These are phyloP conservation scores for Auriscalpium vulgare DNA, from an alignment of 768 basidiomycete species.

Conservation along the genomic window DNA sequence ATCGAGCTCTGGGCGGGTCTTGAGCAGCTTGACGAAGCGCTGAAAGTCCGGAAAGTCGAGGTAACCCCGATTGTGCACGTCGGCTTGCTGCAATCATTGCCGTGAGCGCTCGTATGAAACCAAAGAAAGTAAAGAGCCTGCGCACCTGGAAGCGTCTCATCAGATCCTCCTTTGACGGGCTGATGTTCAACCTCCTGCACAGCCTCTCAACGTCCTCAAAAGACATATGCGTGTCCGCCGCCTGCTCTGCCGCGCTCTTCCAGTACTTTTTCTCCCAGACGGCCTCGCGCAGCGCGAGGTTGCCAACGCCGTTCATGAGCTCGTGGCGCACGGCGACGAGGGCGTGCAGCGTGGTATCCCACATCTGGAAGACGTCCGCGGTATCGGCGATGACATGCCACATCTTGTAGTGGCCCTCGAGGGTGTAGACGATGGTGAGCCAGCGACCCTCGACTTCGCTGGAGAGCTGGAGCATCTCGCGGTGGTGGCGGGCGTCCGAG, in stretches of 20 bases:
- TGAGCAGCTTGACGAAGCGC: constrained; percentile 73
- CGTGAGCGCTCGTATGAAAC: not conserved
- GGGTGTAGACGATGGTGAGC: constrained; percentile 80
- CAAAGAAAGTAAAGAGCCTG: not conserved
- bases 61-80: constrained; percentile 42
- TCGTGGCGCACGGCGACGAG: constrained; percentile 60
- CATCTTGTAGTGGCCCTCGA: constrained; percentile 74
- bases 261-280: constrained; percentile 81
- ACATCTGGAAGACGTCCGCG: constrained; percentile 49
- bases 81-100: constrained; percentile 46
- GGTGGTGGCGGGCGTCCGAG: constrained; percentile 60
- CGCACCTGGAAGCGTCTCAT: constrained; percentile 49
- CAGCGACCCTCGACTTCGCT: constrained; percentile 60
- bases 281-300: constrained; percentile 52
- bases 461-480: constrained; percentile 59
- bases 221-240: constrained; percentile 51
- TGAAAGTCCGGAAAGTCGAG: constrained; percentile 79
- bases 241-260: constrained; percentile 56
- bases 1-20: constrained; percentile 78
- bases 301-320: constrained; percentile 60
- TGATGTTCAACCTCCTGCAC: constrained; percentile 64
- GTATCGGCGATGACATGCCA: constrained; percentile 77
- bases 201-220: constrained; percentile 68
- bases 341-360: constrained; percentile 56
- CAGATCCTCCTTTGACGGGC: constrained; percentile 45